Evolutionary conservation across 192 early-diverging fungal species (phyloP), one percentile per base, ranked within the genome.

Genomic region (Dimargaris verticillata): DNA sequence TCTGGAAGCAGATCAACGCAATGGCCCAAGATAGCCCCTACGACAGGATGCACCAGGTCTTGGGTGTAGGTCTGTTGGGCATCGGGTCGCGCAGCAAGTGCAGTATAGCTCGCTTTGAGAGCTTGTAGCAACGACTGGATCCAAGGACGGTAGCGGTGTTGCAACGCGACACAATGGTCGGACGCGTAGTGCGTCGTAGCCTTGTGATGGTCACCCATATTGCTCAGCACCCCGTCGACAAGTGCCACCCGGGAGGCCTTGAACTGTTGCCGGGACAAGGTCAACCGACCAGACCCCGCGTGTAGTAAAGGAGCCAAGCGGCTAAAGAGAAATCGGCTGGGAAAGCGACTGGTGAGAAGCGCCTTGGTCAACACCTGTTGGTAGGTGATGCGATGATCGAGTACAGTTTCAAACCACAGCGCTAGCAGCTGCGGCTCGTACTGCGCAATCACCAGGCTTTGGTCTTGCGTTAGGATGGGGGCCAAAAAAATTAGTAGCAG

Each of bases 361-460:
- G 53, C 53, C 11, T 33, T 25, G 26, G 53, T 55, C 33, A 55
- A 28, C 12, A 29, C 28, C 15, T 55, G 53, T 33, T 55, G 53
- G 53, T 33, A 55, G 26, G 53, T 29, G 18, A 55, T 17, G 26
- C 28, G 53, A 18, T 33, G 24, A 7, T 55, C 53, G 26, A 28
- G 22, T 17, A 55, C 28, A 9, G 53, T 55, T 55, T 55, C 53
- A 28, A 55, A 55, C 53, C 53, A 55, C 26, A 55, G 33, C 33
- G 24, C 18, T 0, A 29, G 17, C 10, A 55, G 17, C 28, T 25
- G 53, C 26, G n/a, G 26, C 15, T 17, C 26, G 28, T 33, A 33
- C 24, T 33, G 53, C 53, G 11, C 26, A 12, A 55, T 25, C 9
- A 55, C 1, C 33, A 2, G 33, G 5, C 28, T 28, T 26, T 18